Percentiles rank a stretch among this genome's conserved stretches.
Evolutionary conservation across 352 stramenopile species (phyloP).

Genomic region (Pythium volutum): DNA sequence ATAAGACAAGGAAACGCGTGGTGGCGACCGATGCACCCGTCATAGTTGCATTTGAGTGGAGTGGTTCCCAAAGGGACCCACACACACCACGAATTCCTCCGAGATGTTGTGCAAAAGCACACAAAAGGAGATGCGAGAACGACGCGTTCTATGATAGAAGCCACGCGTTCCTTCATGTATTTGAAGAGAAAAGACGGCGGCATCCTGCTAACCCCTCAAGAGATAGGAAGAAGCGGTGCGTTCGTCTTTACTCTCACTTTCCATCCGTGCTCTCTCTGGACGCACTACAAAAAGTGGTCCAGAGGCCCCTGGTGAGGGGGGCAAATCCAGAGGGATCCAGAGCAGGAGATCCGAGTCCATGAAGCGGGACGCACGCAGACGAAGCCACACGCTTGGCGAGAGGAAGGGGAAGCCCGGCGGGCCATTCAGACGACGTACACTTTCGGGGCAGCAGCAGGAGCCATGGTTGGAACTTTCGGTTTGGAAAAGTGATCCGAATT

Average conservation of each 20-base stretch:
- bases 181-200: constrained; percentile 79
- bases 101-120: constrained; percentile 52
- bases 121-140: constrained; percentile 77
- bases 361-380: constrained; percentile 17
- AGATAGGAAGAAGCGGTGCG: not conserved
- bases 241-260: constrained; percentile 82
- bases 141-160: not conserved
- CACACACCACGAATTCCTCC: constrained; percentile 83
- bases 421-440: constrained; percentile 54
- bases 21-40: constrained; percentile 62
- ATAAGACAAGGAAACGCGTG: not conserved
- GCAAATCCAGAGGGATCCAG: not conserved
- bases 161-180: constrained; percentile 54
- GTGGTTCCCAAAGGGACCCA: constrained; percentile 40
- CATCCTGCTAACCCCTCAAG: not conserved
- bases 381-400: constrained; percentile 7
- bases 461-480: constrained; percentile 82
- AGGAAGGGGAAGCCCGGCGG: not conserved
- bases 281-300: not conserved
- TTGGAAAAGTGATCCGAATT: constrained; percentile 71
- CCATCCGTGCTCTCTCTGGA: constrained; percentile 46
- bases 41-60: constrained; percentile 88
- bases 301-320: constrained; percentile 5
- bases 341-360: constrained; percentile 30
- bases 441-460: constrained; percentile 65